Conservation (phyloP, 2,329 filamentous ascomycete species). For the Penicillium olsonii region DNA sequence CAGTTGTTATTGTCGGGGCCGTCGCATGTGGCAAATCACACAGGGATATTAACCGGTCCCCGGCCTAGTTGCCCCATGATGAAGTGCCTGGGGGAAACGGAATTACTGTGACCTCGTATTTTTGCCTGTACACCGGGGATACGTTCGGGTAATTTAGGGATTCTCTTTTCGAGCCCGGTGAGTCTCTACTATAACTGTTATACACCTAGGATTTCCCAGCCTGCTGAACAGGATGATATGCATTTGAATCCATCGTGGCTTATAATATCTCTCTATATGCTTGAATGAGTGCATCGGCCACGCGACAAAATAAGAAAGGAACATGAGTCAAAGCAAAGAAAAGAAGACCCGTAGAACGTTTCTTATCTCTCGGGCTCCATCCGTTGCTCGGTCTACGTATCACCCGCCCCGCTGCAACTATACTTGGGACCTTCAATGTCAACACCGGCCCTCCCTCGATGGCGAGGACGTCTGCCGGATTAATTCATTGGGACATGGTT, state of each 20-base stretch:
- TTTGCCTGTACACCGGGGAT: slow-evolving; percentile 3
- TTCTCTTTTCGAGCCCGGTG: slow-evolving; percentile 15
- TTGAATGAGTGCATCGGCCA: too few relatives aligned
- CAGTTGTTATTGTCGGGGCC: too few relatives aligned
- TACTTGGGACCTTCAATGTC: slow-evolving; percentile 1
- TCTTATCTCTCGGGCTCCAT: slow-evolving; percentile 13
- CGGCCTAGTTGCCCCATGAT: slow-evolving; percentile 1
- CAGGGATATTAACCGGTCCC: slow-evolving; percentile 6
- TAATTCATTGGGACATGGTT: neutral
- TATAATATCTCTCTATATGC: too few relatives aligned
- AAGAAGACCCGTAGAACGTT: slow-evolving; percentile 15
- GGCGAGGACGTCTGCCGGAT: too few relatives aligned
- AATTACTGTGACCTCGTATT: slow-evolving; percentile 10
- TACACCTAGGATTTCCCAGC: too few relatives aligned
- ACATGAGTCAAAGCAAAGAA: neutral
- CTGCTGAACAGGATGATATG: too few relatives aligned
- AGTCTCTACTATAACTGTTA: neutral
- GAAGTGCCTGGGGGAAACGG: slow-evolving; percentile 6
- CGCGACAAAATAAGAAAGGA: neutral
- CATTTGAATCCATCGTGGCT: neutral
- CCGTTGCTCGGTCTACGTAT: neutral
- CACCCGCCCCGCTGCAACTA: slow-evolving; percentile 6
- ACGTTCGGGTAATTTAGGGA: slow-evolving; percentile 26
- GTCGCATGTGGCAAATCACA: neutral
- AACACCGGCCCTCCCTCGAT: too few relatives aligned